phyloP scores from a whole-genome alignment of 768 basidiomycete species.

The Trametopsis cervina region DNA sequence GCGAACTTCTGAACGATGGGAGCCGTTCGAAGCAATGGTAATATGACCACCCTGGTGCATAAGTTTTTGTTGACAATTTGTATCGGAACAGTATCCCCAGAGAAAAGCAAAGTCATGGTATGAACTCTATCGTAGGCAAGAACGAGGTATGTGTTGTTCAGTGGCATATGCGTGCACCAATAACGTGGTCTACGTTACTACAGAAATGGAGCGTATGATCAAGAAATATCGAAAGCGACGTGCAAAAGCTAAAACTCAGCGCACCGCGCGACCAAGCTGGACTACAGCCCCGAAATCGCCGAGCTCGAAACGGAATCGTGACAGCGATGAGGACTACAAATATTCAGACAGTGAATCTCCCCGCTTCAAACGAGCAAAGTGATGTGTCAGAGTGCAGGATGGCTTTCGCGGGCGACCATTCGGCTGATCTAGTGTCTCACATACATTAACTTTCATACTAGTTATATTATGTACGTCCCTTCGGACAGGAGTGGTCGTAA shows the following conservation, averaged over 20 bases:
- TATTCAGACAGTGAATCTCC: neutral
- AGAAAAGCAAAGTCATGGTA: slow-evolving; percentile 53
- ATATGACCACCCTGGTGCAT: slow-evolving; percentile 10
- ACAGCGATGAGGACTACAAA: neutral
- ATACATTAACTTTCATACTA: no score
- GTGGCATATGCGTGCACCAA: neutral
- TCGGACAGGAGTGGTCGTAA: no score
- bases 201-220: slow-evolving; percentile 1
- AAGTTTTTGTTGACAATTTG: neutral
- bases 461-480: no score
- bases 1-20: slow-evolving; percentile 45
- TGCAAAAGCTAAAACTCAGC: neutral
- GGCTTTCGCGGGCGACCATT: no score
- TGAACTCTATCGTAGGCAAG: slow-evolving; percentile 50
- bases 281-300: neutral
- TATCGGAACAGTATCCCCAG: slow-evolving; percentile 38
- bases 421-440: no score
- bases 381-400: neutral
- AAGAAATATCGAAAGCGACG: neutral
- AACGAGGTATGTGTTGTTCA: slow-evolving; percentile 31
- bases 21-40: slow-evolving; percentile 45
- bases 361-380: slow-evolving; percentile 1
- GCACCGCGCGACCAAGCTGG: slow-evolving; percentile 2
- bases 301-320: slow-evolving; percentile 2
- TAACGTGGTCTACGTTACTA: neutral